phyloP scores from a whole-genome alignment of 169 alveolate genomes.

The Plasmodium fragile region DNA sequence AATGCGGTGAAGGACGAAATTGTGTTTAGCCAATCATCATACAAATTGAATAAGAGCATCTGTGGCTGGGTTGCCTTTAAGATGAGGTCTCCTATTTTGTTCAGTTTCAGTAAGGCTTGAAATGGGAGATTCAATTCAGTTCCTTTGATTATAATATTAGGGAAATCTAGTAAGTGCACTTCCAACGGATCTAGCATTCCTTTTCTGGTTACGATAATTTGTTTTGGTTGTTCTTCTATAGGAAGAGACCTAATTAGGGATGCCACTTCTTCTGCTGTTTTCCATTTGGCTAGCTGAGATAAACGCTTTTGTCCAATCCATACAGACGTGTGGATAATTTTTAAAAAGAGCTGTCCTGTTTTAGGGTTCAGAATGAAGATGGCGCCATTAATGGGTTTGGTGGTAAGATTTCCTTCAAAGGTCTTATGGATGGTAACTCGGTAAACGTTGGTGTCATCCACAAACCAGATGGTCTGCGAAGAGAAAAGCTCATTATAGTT shows the following conservation, averaged over 20 bases:
- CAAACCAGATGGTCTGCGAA: constrained; percentile 99
- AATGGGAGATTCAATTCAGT: constrained; percentile 99
- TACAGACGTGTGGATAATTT: constrained; percentile 99
- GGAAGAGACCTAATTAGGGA: constrained; percentile 99
- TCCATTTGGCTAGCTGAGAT: constrained; percentile 99
- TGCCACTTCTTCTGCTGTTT: constrained; percentile 99
- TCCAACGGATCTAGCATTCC: constrained; percentile 99
- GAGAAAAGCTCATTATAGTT: constrained; percentile 99
- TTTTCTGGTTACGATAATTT: constrained; percentile 99
- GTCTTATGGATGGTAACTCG: constrained; percentile 99
- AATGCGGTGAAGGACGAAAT: constrained; percentile 99
- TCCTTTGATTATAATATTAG: constrained; percentile 99
- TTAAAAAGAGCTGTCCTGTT: constrained; percentile 99
- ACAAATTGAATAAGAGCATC: constrained; percentile 98
- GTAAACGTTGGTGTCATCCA: constrained; percentile 99
- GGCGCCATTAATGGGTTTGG: constrained; percentile 99
- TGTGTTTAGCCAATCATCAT: constrained; percentile 99
- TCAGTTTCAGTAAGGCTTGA: constrained; percentile 98
- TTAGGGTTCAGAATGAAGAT: constrained; percentile 99
- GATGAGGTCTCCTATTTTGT: constrained; percentile 99
- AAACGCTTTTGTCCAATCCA: constrained; percentile 99
- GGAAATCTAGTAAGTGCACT: constrained; percentile 99
- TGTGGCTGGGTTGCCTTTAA: constrained; percentile 99
- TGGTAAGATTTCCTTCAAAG: constrained; percentile 99
- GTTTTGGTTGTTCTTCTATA: constrained; percentile 99